These are phyloP conservation scores for Arthrobotrys megalospora DNA, from an alignment of 2,329 filamentous ascomycete genomes.

Conservation along the genomic window DNA sequence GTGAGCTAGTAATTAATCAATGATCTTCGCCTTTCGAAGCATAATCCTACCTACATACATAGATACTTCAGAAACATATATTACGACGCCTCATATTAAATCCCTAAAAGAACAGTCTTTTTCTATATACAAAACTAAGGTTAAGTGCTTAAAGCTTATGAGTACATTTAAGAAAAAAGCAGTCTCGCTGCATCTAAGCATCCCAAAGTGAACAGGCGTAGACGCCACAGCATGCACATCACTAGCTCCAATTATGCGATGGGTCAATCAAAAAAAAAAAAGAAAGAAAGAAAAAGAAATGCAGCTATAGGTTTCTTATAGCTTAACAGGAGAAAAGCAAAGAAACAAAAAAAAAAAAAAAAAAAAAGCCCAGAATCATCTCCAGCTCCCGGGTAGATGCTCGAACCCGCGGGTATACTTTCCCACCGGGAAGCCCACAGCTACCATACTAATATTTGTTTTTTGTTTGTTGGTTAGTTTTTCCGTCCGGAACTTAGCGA, in stretches of 20 bases:
- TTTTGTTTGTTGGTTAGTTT: neutral
- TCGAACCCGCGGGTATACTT: slow-evolving; percentile 16
- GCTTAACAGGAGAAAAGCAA: neutral
- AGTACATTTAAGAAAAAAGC: neutral
- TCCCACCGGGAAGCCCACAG: slow-evolving; percentile 10
- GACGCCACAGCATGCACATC: slow-evolving; percentile 21
- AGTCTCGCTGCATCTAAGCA: neutral
- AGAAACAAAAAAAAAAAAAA: neutral
- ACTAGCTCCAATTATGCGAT: slow-evolving; percentile 25
- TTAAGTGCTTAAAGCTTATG: too few relatives aligned
- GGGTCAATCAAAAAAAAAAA: too few relatives aligned
- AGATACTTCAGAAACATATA: slow-evolving; percentile 5
- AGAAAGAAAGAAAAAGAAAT: slow-evolving; percentile 1
- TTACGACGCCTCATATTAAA: neutral
- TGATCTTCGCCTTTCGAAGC: neutral
- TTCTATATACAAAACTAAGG: too few relatives aligned
- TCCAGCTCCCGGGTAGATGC: slow-evolving; percentile 13
- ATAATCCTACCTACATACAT: slow-evolving; percentile 8
- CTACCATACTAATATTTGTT: neutral
- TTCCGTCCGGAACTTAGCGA: slow-evolving; percentile 29
- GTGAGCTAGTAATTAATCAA: too few relatives aligned
- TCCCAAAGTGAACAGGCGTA: neutral
- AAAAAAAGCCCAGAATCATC: neutral
- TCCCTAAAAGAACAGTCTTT: neutral
- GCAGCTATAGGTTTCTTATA: neutral